Evolutionary conservation across 1,139 yeast species (phyloP).

Genomic region (Suhomyces bolitotheri): DNA sequence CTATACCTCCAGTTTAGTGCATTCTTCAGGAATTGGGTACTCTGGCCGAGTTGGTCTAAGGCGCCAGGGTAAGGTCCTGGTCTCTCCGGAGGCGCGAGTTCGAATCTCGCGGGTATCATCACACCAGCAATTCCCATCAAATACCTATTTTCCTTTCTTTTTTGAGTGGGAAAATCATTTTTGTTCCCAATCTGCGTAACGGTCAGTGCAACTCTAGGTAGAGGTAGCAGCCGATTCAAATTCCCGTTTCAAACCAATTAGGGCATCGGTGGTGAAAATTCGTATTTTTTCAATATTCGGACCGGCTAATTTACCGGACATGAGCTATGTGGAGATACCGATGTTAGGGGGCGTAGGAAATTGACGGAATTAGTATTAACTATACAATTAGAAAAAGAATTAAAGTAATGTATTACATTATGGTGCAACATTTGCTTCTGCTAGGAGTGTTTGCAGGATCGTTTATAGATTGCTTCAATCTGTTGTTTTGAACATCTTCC

Average conservation of each 20-base stretch:
- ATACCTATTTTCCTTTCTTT: constrained; percentile 17
- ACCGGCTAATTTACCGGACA: too few relatives aligned
- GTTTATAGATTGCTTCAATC: constrained; percentile 18
- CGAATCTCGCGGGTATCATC: constrained; percentile 56
- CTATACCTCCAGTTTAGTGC: too few relatives aligned
- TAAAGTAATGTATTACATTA: constrained; percentile 15
- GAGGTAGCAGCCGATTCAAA: too few relatives aligned
- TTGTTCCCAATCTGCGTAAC: too few relatives aligned
- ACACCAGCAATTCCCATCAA: constrained; percentile 22
- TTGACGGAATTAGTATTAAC: constrained; percentile 7
- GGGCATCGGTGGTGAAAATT: too few relatives aligned
- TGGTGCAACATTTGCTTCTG: constrained; percentile 19
- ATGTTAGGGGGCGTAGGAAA: too few relatives aligned
- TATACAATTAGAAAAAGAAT: constrained; percentile 11
- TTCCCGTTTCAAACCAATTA: too few relatives aligned
- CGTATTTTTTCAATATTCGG: too few relatives aligned
- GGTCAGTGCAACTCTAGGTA: too few relatives aligned
- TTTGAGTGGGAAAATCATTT: too few relatives aligned
- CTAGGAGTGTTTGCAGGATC: constrained; percentile 14
- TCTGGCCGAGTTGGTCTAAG: constrained; percentile 53
- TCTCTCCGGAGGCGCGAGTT: constrained; percentile 61
- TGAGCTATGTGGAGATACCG: too few relatives aligned
- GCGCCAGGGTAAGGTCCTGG: constrained; percentile 57
- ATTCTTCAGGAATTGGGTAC: constrained; percentile 45
- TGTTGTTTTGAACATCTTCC: constrained; percentile 13